Base-by-base conservation (phyloP, 441 rosid species). In the Iberis amara region DNA sequence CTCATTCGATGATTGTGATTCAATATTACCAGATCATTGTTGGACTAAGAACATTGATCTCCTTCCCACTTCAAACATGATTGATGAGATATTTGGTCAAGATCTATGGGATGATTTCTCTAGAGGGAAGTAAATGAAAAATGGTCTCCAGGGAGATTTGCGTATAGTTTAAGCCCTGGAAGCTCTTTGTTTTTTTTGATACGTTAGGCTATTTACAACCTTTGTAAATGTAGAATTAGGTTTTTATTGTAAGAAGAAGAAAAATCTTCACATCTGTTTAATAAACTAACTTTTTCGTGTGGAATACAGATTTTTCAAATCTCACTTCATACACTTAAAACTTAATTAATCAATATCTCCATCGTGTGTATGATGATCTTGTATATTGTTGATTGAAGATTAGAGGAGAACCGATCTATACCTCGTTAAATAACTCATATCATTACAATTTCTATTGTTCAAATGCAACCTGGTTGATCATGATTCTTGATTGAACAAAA, bases 31-130 rank as follows among this genome's bases (percentile, higher is more conserved):
- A 69, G 76, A 72, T 50, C 71, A 41, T 79, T 80, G 81, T 78
- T 83, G 89, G 86, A 73, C 39, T 48, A 75, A 67, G 48, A 80
- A 68, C 35, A 59, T 75, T 14, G 86, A 80, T 62, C 58, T 77
- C 30, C 73, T 75, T 43, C 86, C 82, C 21, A 80, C 86, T 11
- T 73, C 71, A 52, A 77, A 72, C 72, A 71, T 80, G 18, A 69
- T 77, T 8, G 82, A 77, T 15, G 86, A 80, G 68, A 69, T 80
- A 39, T 80, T 77, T 55, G 86, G 80, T 50, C 69, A 71, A 60
- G 77, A 59, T 48, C 40, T 68, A 32, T 74, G 78, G 72, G 68
- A 76, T 48, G 61, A 60, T 12, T 48, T 48, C 10, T 47, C 41
- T 5, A 66, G 52, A 7, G 71, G 52, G 7, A 65, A 66, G 66